Conservation (phyloP, 176 grass and related monocot species). For the Miscanthus lutarioriparius region DNA sequence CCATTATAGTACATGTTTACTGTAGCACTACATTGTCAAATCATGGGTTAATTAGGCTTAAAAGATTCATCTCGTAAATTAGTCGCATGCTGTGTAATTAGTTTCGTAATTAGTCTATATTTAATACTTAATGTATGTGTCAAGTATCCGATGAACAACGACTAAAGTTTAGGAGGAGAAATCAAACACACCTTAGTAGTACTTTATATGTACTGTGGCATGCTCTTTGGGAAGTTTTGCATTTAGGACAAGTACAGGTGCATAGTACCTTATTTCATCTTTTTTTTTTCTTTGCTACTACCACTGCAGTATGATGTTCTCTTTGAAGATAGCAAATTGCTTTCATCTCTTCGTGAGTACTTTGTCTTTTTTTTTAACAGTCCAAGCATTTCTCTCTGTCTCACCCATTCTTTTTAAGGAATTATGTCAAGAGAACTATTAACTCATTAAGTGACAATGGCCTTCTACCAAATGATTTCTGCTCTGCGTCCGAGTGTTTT, state of each 20-base stretch:
- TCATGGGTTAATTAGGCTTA: too few species aligned
- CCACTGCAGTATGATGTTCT: constrained; percentile 2
- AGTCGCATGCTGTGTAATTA: too few species aligned
- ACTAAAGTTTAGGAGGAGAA: too few species aligned
- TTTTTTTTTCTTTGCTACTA: background rate
- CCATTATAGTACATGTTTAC: too few species aligned
- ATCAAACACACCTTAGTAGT: too few species aligned
- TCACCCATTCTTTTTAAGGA: constrained; percentile 4
- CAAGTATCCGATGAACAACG: too few species aligned
- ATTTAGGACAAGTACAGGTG: background rate
- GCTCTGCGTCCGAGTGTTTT: constrained; percentile 6
- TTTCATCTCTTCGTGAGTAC: constrained; percentile 11
- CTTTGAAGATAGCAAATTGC: constrained; percentile 1
- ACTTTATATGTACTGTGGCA: background rate
- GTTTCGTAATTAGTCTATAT: too few species aligned
- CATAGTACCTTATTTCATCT: background rate
- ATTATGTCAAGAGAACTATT: constrained; percentile 13
- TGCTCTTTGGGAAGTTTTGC: constrained; percentile 12
- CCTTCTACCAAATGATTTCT: constrained; percentile 10
- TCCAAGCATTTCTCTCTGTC: background rate
- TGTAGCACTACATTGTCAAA: too few species aligned
- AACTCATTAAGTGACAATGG: constrained; percentile 1
- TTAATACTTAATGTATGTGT: too few species aligned
- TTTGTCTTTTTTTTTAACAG: background rate
- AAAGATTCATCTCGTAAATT: background rate